These are phyloP conservation scores for Lenwebbia sp. DNA, from an alignment of 345 rosid species.

Conservation along the genomic window DNA sequence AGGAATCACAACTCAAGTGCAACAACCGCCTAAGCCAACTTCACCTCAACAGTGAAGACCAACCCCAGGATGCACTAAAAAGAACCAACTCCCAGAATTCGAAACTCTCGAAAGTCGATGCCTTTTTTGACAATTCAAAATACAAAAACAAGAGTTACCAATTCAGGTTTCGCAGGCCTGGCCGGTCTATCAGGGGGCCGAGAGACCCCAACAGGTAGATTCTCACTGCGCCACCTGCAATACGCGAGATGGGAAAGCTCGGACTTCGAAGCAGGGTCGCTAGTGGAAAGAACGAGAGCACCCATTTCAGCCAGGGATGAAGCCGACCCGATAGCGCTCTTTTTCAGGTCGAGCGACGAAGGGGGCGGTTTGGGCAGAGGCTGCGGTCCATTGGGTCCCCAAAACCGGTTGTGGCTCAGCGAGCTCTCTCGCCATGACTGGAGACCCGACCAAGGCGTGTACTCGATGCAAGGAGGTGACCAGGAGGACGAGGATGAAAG, in stretches of 20 bases:
- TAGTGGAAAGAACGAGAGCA: conserved; percentile 65
- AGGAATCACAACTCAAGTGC: neutral
- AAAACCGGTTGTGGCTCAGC: conserved; percentile 49
- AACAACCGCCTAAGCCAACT: neutral
- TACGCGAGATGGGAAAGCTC: conserved; percentile 69
- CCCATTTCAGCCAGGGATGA: conserved; percentile 84
- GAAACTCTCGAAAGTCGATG: neutral
- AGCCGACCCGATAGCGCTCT: conserved; percentile 24
- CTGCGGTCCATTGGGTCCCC: conserved; percentile 75
- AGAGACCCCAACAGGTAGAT: conserved; percentile 48
- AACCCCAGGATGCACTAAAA: neutral
- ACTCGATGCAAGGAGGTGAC: conserved; percentile 11
- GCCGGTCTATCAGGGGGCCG: conserved; percentile 63
- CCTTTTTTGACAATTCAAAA: neutral
- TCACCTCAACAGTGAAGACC: neutral
- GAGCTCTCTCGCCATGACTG: conserved; percentile 56
- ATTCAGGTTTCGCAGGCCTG: conserved; percentile 55
- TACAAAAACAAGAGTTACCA: conserved; percentile 20
- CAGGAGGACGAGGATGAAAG: conserved; percentile 7
- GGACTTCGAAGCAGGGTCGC: conserved; percentile 58
- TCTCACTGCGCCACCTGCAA: conserved; percentile 53
- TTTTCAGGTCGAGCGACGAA: neutral
- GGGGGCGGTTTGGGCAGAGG: conserved; percentile 9
- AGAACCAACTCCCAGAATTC: neutral
- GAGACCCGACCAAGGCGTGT: conserved; percentile 60